A percentile compares a stretch with the other conserved stretches of the same genome.
These are phyloP conservation scores for Wallacemonas sp. DNA, from an alignment of 208 protist genomes.

Conservation along the genomic window DNA sequence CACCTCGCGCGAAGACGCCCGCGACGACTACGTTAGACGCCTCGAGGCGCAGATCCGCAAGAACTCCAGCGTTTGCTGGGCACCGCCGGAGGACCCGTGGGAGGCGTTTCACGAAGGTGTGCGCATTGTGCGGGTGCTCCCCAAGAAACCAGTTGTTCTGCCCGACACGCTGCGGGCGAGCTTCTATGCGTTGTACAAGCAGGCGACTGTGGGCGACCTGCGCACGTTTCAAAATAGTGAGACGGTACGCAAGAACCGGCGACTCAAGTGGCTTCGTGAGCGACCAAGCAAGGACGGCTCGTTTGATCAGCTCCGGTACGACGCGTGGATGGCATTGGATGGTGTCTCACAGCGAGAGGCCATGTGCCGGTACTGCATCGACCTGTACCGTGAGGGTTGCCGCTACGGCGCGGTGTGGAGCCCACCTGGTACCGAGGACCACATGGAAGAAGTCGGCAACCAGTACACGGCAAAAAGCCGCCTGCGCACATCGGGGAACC, in stretches of 20 bases:
- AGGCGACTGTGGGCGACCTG: constrained; percentile 87
- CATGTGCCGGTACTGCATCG: constrained; percentile 18
- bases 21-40: constrained; percentile 80
- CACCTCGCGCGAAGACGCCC: constrained; percentile 82
- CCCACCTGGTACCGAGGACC: constrained; percentile 27
- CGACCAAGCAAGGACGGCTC: constrained; percentile 21
- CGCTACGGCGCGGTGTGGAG: constrained; percentile 34
- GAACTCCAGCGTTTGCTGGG: constrained; percentile 27
- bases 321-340: constrained; percentile 8
- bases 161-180: constrained; percentile 79
- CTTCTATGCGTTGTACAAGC: constrained; percentile 93
- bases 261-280: constrained; percentile 18
- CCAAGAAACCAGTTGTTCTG: constrained; percentile 54
- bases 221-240: constrained; percentile 28
- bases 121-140: constrained; percentile 46
- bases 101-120: constrained; percentile 53
- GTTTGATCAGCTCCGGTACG: constrained; percentile 25
- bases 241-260: background rate
- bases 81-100: constrained; percentile 25
- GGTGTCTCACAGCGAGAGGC: background rate
- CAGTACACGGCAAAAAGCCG: constrained; percentile 21
- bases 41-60: constrained; percentile 26
- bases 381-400: constrained; percentile 21
- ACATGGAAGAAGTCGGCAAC: constrained; percentile 30
- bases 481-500: background rate